Evolutionary conservation across 2,329 filamentous ascomycete genomes (phyloP).

Genomic region (Apiospora koreana): DNA sequence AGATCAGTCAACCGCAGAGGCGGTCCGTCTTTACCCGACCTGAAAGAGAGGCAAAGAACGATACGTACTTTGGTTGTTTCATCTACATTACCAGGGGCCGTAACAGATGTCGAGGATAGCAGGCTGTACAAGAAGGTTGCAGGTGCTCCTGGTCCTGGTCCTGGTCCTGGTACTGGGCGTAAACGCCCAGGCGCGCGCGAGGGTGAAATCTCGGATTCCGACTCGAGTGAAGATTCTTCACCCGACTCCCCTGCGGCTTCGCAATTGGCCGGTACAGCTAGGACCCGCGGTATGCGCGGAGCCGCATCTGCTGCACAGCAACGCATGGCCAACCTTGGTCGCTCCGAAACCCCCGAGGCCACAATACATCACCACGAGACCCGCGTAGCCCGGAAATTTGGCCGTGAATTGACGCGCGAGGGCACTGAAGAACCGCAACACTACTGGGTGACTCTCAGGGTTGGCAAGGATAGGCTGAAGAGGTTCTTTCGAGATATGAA

Average conservation of each 20-base stretch:
- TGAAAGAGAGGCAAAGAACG: constrained; percentile 91
- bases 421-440: constrained; percentile 76
- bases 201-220: constrained; percentile 81
- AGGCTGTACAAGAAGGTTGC: constrained; percentile 80
- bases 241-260: constrained; percentile 83
- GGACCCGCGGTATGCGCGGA: constrained; percentile 85
- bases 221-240: constrained; percentile 86
- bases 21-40: constrained; percentile 89
- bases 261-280: constrained; percentile 74
- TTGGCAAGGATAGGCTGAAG: constrained; percentile 71
- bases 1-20: constrained; percentile 91
- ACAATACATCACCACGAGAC: constrained; percentile 72
- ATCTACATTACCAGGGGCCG: constrained; percentile 86
- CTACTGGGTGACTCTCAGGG: constrained; percentile 73
- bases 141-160: constrained; percentile 52
- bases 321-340: constrained; percentile 77
- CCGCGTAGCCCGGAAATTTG: constrained; percentile 62
- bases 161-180: constrained; percentile 50
- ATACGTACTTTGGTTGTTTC: constrained; percentile 92
- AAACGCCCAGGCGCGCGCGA: constrained; percentile 59
- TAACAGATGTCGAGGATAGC: constrained; percentile 77
- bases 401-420: constrained; percentile 67
- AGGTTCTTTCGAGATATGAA: constrained; percentile 61
- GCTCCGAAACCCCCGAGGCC: constrained; percentile 88
- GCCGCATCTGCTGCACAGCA: constrained; percentile 85